Evolutionary conservation across 768 basidiomycete genomes (phyloP), one percentile per base, ranked within the genome.

Genomic region (Cubamyces sp.): DNA sequence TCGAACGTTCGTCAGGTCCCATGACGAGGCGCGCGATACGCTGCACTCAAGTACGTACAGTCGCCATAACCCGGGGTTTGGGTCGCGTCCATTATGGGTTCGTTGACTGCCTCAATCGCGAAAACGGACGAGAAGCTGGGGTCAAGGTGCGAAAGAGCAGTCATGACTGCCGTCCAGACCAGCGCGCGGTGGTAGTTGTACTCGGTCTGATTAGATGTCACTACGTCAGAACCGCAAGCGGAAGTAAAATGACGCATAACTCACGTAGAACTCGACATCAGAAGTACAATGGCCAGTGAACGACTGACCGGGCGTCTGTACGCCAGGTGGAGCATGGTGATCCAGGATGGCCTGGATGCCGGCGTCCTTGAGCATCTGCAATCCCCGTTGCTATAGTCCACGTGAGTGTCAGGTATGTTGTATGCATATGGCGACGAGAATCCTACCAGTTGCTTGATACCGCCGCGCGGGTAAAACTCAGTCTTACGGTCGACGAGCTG

Each of bases 161-260:
- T 87, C 87, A 92, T 92, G 19, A 92, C 87, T 14, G 85, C 86
- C 0, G 90, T 85, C 91, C 91, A 93, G n/a, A 87, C 75, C 48
- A 93, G 76, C 8, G 91, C 91, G 6, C 91, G 87, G 61, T 85
- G 82, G 64, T 90, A 93, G 71, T 93, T 93, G 54, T 82, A 77
- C 4, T 77, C 75, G 1, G 87, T 92, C 90, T 90, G n/a, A 68
- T 19, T 42, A 18, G 40, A 25, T 23, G 62, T 42, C n/a, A 26
- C 48, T 1, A 45, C 57, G 21, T 48, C 66, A 60, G 57, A 52
- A 28, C 9, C 6, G 30, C 14, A n/a, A 0, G 2, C 39, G n/a
- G 39, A 1, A 1, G 25, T 5, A 26, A 15, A 26, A 34, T 1
- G 19, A 54, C 45, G 14, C 26, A 51, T 7, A 6, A 70, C 82